Conservation (phyloP, 306 rosid species). For the Sechiopsis laciniata region DNA sequence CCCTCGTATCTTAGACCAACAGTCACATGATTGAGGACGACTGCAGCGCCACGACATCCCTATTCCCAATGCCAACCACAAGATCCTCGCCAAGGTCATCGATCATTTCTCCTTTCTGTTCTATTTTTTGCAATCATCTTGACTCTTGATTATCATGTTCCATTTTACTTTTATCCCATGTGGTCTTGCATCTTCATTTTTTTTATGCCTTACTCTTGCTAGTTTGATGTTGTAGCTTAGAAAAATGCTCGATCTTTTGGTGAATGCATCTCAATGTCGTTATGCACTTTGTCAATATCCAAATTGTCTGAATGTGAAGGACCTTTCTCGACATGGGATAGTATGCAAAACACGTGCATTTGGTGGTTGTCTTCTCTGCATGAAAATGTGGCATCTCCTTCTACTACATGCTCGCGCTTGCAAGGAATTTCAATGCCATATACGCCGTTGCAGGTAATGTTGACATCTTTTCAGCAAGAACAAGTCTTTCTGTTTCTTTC, state of each 20-base stretch:
- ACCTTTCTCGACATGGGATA: slow-evolving; percentile 92
- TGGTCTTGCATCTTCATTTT: not conserved
- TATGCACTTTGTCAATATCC: slow-evolving; percentile 79
- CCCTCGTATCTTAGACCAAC: too few species aligned
- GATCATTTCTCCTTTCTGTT: slow-evolving; percentile 1
- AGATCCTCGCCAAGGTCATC: too few species aligned
- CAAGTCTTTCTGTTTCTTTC: not conserved
- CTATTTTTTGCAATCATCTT: not conserved
- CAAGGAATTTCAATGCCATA: slow-evolving; percentile 85
- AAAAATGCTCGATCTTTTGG: slow-evolving; percentile 89
- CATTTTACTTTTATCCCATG: not conserved
- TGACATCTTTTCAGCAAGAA: not conserved
- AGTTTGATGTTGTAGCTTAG: slow-evolving; percentile 59
- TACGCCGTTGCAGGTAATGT: slow-evolving; percentile 93
- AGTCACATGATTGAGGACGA: too few species aligned
- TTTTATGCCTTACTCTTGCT: not conserved
- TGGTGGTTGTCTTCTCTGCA: slow-evolving; percentile 92
- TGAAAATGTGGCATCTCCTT: slow-evolving; percentile 96
- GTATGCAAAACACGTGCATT: slow-evolving; percentile 86
- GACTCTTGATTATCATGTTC: slow-evolving; percentile 5
- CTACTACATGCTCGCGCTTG: slow-evolving; percentile 98
- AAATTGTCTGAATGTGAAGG: slow-evolving; percentile 93
- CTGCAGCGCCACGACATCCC: too few species aligned
- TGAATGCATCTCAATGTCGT: slow-evolving; percentile 94
- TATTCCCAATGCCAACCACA: too few species aligned